Evolutionary conservation across 495 filamentous ascomycete species (phyloP), one percentile per base, ranked within the genome.

Genomic region (Aspergillus saccharolyticus): DNA sequence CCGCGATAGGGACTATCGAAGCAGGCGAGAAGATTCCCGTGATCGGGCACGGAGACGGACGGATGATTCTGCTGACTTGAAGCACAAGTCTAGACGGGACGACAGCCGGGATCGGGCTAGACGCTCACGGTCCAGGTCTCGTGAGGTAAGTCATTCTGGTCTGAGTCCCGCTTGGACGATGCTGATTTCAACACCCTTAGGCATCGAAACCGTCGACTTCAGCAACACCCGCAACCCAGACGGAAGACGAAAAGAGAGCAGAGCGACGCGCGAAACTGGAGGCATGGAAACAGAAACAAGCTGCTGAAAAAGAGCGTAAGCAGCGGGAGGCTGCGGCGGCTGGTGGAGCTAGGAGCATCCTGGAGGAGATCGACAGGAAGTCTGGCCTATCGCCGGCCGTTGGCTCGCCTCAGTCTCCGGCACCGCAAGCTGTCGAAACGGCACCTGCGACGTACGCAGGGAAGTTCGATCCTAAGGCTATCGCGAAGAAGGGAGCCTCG

Each of bases 271-370:
- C 91, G 25, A 93, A 91, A 58, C 69, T 96, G 30, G 89, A 92
- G 69, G 89, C 90, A 60, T 96, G 91, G 91, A 96, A 95, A 70
- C 85, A 88, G 68, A 94, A 95, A 63, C 87, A 90, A 59, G 83
- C 82, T 17, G 90, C 89, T 42, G 83, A 91, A 63, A 86, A 88
- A 61, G 88, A 88, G 64, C 80, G 80, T 48, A 91, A 90, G 63
- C 85, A 89, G 67, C 86, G 85, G 54, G 85, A 86, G 62, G 75
- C 83, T n/a, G 75, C 72, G 20, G 80, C 78, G 7, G 71, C 80
- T 44, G 83, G 83, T 47, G 84, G 82, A 45, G 81, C 85, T 46
- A 74, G 83, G 52, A 85, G 80, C 64, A 83, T 91, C 39, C 70
- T 91, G 47, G 84, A 88, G 59, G 86, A 87, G 61, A 89, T 91